These are phyloP conservation scores for Cardamine resedifolia DNA, from an alignment of 345 rosid species.

Conservation along the genomic window DNA sequence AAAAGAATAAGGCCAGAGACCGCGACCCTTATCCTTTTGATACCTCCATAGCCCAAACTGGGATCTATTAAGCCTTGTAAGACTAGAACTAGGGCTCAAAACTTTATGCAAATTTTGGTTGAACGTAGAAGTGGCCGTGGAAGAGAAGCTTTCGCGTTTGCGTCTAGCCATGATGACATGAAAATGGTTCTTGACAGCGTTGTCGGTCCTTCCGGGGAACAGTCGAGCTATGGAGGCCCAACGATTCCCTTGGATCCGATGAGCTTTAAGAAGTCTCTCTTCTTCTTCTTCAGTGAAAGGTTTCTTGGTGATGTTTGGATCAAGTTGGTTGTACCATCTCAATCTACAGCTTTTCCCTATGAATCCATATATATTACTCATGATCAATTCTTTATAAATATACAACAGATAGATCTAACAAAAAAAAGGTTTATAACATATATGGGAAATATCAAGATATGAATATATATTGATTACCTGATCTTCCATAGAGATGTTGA, in stretches of 20 bases:
- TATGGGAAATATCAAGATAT: neutral
- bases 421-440: neutral
- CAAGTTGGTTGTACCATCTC: slow-evolving; percentile 80
- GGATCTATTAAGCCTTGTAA: slow-evolving; percentile 29
- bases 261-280: slow-evolving; percentile 55
- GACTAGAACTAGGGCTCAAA: slow-evolving; percentile 26
- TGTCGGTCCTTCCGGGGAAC: slow-evolving; percentile 69
- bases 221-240: slow-evolving; percentile 61
- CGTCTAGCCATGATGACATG: slow-evolving; percentile 70
- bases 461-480: slow-evolving; percentile 42
- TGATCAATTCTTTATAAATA: neutral
- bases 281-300: slow-evolving; percentile 72
- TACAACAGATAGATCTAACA: slow-evolving; percentile 2
- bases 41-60: slow-evolving; percentile 41
- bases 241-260: slow-evolving; percentile 61
- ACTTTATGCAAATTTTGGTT: slow-evolving; percentile 25
- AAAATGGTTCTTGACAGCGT: slow-evolving; percentile 72
- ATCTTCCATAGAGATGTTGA: slow-evolving; percentile 57
- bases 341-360: slow-evolving; percentile 73
- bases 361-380: neutral
- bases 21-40: slow-evolving; percentile 19
- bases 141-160: slow-evolving; percentile 46
- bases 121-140: slow-evolving; percentile 11
- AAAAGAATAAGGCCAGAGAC: slow-evolving; percentile 29
- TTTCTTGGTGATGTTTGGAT: slow-evolving; percentile 60